Conservation (phyloP, 805 yeast species). For the Soucietia sequanensis region DNA sequence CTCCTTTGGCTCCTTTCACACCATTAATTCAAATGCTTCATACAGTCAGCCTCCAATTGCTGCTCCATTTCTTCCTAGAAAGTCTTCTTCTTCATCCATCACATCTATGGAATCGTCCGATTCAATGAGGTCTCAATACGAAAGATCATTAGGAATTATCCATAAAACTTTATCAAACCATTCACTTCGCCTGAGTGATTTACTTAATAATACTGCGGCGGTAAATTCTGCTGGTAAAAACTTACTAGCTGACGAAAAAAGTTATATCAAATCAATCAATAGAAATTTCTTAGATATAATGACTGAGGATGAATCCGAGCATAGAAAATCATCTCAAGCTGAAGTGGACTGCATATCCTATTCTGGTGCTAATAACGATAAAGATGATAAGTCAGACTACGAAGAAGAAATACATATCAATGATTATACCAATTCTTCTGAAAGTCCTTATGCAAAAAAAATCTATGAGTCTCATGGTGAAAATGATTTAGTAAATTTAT, state of each 20-base stretch:
- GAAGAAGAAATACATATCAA: background rate
- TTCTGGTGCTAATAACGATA: too few species aligned
- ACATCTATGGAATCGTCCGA: conserved; percentile 12
- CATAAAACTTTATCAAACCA: conserved; percentile 10
- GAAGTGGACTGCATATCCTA: conserved; percentile 11
- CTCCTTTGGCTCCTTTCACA: background rate
- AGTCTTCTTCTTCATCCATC: conserved; percentile 6
- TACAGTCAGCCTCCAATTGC: conserved; percentile 3
- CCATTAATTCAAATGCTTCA: conserved; percentile 6
- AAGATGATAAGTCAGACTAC: conserved; percentile 3
- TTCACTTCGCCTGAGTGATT: conserved; percentile 2
- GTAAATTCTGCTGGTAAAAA: background rate
- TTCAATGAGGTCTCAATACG: conserved; percentile 11
- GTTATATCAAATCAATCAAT: conserved; percentile 10
- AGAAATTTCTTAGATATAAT: conserved; percentile 4
- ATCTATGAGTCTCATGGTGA: background rate
- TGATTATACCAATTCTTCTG: background rate
- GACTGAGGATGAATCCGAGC: conserved; percentile 7
- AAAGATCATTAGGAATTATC: conserved; percentile 11
- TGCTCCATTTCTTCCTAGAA: conserved; percentile 2
- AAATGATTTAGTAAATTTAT: background rate
- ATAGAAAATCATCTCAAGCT: conserved; percentile 22
- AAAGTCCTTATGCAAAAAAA: background rate
- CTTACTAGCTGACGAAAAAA: too few species aligned
- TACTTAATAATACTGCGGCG: background rate